phyloP scores from a whole-genome alignment of 805 yeast genomes.

The Barnettozyma sp. region DNA sequence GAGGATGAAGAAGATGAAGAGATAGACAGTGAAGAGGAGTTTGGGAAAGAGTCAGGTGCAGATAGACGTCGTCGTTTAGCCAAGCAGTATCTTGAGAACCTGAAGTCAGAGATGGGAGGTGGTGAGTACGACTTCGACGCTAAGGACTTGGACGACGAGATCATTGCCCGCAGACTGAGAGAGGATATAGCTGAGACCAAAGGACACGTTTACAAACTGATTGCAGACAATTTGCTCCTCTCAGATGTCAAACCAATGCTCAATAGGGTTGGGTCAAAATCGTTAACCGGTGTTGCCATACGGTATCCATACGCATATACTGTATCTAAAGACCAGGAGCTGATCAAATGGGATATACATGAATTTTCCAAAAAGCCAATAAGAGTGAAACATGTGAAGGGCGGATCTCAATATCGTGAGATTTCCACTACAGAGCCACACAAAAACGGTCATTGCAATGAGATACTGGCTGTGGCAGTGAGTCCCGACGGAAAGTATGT shows the following conservation, averaged over 20 bases:
- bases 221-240: slow-evolving; percentile 43
- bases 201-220: slow-evolving; percentile 71
- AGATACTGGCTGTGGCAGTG: slow-evolving; percentile 71
- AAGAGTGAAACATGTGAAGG: slow-evolving; percentile 56
- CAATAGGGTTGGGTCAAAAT: slow-evolving; percentile 56
- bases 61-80: slow-evolving; percentile 93
- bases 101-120: slow-evolving; percentile 49
- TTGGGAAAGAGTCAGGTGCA: slow-evolving; percentile 72
- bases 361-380: slow-evolving; percentile 52
- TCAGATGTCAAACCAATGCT: slow-evolving; percentile 35
- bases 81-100: slow-evolving; percentile 78
- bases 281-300: slow-evolving; percentile 42
- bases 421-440: slow-evolving; percentile 39
- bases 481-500: slow-evolving; percentile 83
- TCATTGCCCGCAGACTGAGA: slow-evolving; percentile 70
- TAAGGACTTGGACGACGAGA: slow-evolving; percentile 81
- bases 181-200: slow-evolving; percentile 86
- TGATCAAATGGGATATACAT: slow-evolving; percentile 74
- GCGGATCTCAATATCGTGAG: slow-evolving; percentile 45
- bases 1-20: slow-evolving; percentile 31
- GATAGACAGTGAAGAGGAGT: slow-evolving; percentile 64
- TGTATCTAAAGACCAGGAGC: slow-evolving; percentile 71
- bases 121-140: slow-evolving; percentile 67
- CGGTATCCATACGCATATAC: slow-evolving; percentile 52
- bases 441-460: slow-evolving; percentile 69